A percentile compares a stretch with the other conserved stretches of the same genome.
Conservation (phyloP, 176 grass and related monocot species). For the Aegilops tauschii region DNA sequence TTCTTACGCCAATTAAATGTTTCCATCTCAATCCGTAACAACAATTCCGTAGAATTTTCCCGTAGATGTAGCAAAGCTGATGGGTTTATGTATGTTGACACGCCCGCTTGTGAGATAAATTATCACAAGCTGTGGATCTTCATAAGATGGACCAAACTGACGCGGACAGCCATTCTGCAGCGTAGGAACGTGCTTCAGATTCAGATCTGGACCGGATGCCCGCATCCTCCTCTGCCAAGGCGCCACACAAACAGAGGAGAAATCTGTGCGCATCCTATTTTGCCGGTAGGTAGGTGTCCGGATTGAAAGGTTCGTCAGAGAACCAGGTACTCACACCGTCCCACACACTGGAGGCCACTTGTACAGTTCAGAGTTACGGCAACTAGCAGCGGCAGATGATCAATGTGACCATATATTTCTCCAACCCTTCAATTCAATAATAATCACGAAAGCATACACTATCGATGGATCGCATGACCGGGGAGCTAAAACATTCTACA, state of each 20-base stretch:
- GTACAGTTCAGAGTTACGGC: neutral
- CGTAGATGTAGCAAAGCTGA: too few relatives aligned
- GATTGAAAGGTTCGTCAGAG: neutral
- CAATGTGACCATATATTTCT: too few relatives aligned
- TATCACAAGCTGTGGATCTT: neutral
- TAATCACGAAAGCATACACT: neutral
- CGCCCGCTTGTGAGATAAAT: neutral
- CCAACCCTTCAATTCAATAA: too few relatives aligned
- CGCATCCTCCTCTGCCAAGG: neutral
- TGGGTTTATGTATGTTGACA: neutral
- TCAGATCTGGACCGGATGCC: neutral
- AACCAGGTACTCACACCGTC: neutral
- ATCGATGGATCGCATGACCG: neutral
- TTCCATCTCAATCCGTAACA: too few relatives aligned
- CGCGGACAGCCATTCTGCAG: neutral
- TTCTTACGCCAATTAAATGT: too few relatives aligned
- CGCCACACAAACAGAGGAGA: neutral
- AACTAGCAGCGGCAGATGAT: neutral
- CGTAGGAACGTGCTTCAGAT: neutral
- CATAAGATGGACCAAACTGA: slow-evolving; percentile 14
- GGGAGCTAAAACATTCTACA: slow-evolving; percentile 25
- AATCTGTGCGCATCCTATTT: neutral
- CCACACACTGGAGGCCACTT: neutral
- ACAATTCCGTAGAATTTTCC: too few relatives aligned
- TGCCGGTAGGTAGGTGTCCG: neutral